These are phyloP conservation scores for Brettanomyces naardenensis DNA, from an alignment of 805 yeast species.

Conservation along the genomic window DNA sequence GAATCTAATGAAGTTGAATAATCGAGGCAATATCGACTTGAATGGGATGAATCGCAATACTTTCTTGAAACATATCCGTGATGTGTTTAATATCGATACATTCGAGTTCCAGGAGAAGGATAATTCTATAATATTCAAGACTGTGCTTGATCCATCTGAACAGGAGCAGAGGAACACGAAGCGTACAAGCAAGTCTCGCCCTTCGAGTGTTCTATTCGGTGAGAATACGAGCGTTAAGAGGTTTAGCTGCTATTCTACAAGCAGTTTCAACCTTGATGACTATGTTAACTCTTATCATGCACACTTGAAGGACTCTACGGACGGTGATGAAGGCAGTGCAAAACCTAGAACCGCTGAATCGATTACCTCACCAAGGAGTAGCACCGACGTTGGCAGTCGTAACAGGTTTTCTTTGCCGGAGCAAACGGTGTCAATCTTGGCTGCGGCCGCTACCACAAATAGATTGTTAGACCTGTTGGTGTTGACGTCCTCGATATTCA, in stretches of 20 bases:
- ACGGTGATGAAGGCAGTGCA: background rate
- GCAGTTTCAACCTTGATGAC: conserved; percentile 26
- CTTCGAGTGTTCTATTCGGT: conserved; percentile 26
- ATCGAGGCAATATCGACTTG: background rate
- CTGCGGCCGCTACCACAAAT: conserved; percentile 65
- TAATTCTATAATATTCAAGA: conserved; percentile 52
- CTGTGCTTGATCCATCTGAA: conserved; percentile 20
- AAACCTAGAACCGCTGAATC: background rate
- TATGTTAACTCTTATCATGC: conserved; percentile 18
- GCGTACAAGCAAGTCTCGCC: conserved; percentile 10
- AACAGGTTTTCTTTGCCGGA: background rate
- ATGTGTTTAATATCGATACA: conserved; percentile 54
- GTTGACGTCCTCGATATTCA: conserved; percentile 56
- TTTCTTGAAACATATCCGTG: conserved; percentile 49
- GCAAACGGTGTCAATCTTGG: conserved; percentile 18
- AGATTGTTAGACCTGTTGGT: conserved; percentile 75
- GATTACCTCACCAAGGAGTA: background rate
- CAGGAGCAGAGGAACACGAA: conserved; percentile 14
- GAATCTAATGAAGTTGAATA: conserved; percentile 7
- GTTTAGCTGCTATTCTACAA: conserved; percentile 27
- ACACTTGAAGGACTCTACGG: conserved; percentile 14
- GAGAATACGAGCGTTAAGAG: conserved; percentile 25
- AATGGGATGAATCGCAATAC: conserved; percentile 29
- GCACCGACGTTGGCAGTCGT: background rate
- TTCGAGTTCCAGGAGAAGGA: conserved; percentile 44